These are phyloP conservation scores for Lasiosphaeria hispida DNA, from an alignment of 495 filamentous ascomycete genomes.

Conservation along the genomic window DNA sequence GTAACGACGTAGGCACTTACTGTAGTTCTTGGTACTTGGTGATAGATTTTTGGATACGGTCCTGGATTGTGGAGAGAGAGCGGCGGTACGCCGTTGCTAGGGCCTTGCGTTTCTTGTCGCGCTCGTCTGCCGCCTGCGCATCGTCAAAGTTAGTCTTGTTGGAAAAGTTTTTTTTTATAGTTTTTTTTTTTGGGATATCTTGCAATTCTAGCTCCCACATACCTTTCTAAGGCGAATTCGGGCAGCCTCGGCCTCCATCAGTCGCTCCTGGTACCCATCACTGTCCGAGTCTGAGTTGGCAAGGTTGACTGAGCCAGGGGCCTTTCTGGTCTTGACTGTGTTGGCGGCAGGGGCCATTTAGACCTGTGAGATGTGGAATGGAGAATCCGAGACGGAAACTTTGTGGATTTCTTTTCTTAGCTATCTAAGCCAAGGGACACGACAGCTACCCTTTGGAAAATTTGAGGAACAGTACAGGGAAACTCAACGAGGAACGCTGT, in stretches of 20 bases:
- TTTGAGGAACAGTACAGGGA: no score
- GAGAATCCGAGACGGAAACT: no score
- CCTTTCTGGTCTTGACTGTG: constrained; percentile 11
- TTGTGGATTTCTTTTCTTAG: no score
- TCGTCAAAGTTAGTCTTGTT: not conserved
- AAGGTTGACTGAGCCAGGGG: not conserved
- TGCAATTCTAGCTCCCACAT: not conserved
- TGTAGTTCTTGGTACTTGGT: constrained; percentile 20
- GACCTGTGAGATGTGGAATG: not conserved
- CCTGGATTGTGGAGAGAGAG: constrained; percentile 14
- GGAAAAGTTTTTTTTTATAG: not conserved
- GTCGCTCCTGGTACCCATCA: constrained; percentile 17
- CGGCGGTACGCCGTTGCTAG: constrained; percentile 14
- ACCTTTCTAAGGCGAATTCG: constrained; percentile 22
- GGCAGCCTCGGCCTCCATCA: constrained; percentile 21
- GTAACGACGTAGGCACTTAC: constrained; percentile 13
- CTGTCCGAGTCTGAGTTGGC: constrained; percentile 22
- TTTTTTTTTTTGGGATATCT: not conserved
- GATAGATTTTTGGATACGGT: constrained; percentile 20
- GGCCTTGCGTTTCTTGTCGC: constrained; percentile 24
- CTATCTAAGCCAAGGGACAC: no score
- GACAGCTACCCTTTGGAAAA: no score
- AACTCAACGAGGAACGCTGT: no score
- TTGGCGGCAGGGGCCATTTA: constrained; percentile 25
- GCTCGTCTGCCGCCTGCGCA: constrained; percentile 22